Percentiles rank a stretch among this genome's conserved stretches.
Evolutionary conservation across 192 early-diverging fungal species (phyloP).

Genomic region (Linnemannia zychae): DNA sequence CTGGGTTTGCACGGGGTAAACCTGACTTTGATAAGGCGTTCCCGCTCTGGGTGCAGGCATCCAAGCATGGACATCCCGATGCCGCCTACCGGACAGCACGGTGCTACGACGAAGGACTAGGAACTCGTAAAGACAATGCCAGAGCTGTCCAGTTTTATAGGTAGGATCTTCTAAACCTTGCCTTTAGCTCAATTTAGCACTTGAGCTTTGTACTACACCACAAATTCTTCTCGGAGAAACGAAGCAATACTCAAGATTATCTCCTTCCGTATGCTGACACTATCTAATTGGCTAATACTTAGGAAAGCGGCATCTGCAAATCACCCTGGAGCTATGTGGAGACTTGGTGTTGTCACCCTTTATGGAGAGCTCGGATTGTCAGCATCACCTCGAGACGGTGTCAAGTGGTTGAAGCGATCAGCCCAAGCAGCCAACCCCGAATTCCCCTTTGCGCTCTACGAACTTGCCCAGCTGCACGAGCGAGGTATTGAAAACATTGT

Average conservation of each 20-base stretch:
- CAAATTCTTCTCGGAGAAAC: background rate
- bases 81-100: slow-evolving; percentile 74
- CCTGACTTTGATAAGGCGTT: slow-evolving; percentile 81
- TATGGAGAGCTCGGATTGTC: slow-evolving; percentile 69
- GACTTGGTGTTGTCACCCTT: slow-evolving; percentile 70
- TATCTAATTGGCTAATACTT: slow-evolving; percentile 8
- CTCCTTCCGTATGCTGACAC: background rate
- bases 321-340: slow-evolving; percentile 77
- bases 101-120: slow-evolving; percentile 76
- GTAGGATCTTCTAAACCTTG: slow-evolving; percentile 33
- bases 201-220: background rate
- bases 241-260: background rate
- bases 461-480: slow-evolving; percentile 71
- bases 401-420: slow-evolving; percentile 72
- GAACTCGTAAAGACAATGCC: slow-evolving; percentile 66
- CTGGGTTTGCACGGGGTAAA: slow-evolving; percentile 73
- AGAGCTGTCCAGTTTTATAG: slow-evolving; percentile 76
- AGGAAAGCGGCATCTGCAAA: slow-evolving; percentile 77
- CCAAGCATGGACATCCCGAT: slow-evolving; percentile 77
- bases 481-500: slow-evolving; percentile 69
- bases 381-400: slow-evolving; percentile 68
- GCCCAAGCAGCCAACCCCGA: slow-evolving; percentile 69
- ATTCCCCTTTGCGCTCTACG: slow-evolving; percentile 72
- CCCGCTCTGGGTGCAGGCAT: slow-evolving; percentile 75
- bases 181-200: background rate